These are phyloP conservation scores for Penicillium canescens DNA, from an alignment of 495 filamentous ascomycete species.

Conservation along the genomic window DNA sequence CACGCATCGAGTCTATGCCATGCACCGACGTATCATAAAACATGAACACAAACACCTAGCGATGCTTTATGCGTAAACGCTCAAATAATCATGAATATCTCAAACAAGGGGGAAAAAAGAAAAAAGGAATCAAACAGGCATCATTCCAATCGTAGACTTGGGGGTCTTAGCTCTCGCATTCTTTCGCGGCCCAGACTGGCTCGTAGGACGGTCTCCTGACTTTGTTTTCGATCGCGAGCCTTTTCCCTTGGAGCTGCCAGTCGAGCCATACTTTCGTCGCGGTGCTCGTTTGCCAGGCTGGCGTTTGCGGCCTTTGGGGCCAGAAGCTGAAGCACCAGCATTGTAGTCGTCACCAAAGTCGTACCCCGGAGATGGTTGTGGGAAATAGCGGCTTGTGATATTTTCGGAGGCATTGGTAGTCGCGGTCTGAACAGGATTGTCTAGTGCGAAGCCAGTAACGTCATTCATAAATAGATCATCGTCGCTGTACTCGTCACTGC, in stretches of 20 bases:
- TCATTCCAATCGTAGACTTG: conserved; percentile 45
- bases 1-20: background rate
- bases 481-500: conserved; percentile 60
- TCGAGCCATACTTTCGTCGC: conserved; percentile 29
- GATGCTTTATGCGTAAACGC: conserved; percentile 22
- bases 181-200: conserved; percentile 30
- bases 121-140: conserved; percentile 36
- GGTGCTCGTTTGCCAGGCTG: conserved; percentile 27
- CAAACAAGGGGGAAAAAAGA: conserved; percentile 6
- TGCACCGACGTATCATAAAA: background rate
- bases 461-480: conserved; percentile 44
- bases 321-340: conserved; percentile 17
- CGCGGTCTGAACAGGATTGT: conserved; percentile 20
- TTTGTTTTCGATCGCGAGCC: conserved; percentile 26
- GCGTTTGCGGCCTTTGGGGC: conserved; percentile 30
- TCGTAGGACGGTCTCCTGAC: conserved; percentile 23
- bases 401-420: conserved; percentile 4
- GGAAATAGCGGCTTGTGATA: conserved; percentile 51
- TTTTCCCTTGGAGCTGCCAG: conserved; percentile 28
- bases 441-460: conserved; percentile 35
- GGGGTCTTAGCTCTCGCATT: conserved; percentile 30
- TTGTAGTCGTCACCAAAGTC: conserved; percentile 27
- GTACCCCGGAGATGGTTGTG: conserved; percentile 25
- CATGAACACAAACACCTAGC: conserved; percentile 22
- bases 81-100: conserved; percentile 22